Base-by-base conservation (phyloP, 805 yeast species). In the Schizosaccharomyces osmophilus region DNA sequence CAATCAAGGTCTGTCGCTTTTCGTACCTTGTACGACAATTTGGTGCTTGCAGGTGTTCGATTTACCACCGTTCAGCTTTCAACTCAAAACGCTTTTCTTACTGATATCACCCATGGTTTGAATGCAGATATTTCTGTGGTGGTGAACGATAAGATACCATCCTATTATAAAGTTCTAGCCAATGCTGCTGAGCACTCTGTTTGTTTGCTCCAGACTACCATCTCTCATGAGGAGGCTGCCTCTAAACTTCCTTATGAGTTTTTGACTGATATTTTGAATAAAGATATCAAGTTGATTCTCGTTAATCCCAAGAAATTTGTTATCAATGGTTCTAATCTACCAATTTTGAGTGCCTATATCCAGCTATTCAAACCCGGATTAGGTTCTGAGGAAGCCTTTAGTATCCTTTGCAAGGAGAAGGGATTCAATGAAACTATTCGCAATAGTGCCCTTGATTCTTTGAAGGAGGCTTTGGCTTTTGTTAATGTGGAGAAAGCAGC, bases 51-150 rank as follows among this genome's bases (percentile, higher is more conserved):
- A 17, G 57, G 57, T 29, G 36, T 51, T 29, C 57, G 57, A 6
- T 22, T 51, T 22, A 9, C 57, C 31, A 29, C n/a, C 5, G 36
- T 29, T 8, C 57, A 51, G 24, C 31, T 51, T 29, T 51, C 57
- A 4, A 24, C 13, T 4, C 9, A 11, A 17, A 9, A 22, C 39
- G 57, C 36, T 24, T 1, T 24, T 8, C 26, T 51, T 5, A 51
- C 57, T 17, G 57, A 51, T 64, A 84, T 93, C 65, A 72, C 78
- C 64, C 76, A 77, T 48, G 97, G 90, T 70, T 76, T 86, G 67
- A 71, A 74, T 63, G 74, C 74, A 48, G 78, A 78, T 57, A 77
- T 87, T 64, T 78, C 77, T 62, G 84, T 85, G 69, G 68, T 71
- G 2, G 73, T 78, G 62, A 63, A 76, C 1, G 80, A 79, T 24